Evolutionary conservation across 306 rosid species (phyloP).

Genomic region (Abrus precatorius): DNA sequence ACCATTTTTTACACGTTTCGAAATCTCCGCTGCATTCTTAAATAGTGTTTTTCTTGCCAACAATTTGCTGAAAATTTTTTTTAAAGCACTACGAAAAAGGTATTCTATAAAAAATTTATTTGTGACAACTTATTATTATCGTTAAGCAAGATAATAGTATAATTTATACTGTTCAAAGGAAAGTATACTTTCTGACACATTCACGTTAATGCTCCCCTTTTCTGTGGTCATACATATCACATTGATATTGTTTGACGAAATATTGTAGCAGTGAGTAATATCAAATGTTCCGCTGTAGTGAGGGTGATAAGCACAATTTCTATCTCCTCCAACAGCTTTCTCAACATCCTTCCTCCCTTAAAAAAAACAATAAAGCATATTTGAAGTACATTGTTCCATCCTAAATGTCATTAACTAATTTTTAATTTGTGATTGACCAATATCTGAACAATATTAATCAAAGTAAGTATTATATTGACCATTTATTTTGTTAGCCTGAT

Average conservation of each 20-base stretch:
- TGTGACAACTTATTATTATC: too few species aligned
- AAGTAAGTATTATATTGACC: not conserved
- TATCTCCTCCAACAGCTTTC: too few species aligned
- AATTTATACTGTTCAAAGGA: not conserved
- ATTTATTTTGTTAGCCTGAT: not conserved
- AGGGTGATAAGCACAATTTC: not conserved
- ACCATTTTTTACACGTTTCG: not conserved
- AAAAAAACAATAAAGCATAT: too few species aligned
- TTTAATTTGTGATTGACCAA: too few species aligned
- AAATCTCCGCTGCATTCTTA: constrained; percentile 17
- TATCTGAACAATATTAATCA: not conserved
- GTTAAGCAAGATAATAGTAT: not conserved
- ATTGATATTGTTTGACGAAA: not conserved
- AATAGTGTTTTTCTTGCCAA: not conserved
- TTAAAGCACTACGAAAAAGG: not conserved
- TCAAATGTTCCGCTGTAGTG: constrained; percentile 2
- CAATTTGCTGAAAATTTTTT: not conserved
- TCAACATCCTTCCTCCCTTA: too few species aligned
- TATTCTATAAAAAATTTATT: not conserved
- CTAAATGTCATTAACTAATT: too few species aligned
- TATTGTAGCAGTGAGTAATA: not conserved
- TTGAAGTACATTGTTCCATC: too few species aligned
- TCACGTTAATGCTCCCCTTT: not conserved
- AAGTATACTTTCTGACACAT: not conserved
- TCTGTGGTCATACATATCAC: not conserved